Evolutionary conservation across 2,329 filamentous ascomycete genomes (phyloP), one percentile per base, ranked within the genome.

Genomic region (Fusarium chlamydosporum): DNA sequence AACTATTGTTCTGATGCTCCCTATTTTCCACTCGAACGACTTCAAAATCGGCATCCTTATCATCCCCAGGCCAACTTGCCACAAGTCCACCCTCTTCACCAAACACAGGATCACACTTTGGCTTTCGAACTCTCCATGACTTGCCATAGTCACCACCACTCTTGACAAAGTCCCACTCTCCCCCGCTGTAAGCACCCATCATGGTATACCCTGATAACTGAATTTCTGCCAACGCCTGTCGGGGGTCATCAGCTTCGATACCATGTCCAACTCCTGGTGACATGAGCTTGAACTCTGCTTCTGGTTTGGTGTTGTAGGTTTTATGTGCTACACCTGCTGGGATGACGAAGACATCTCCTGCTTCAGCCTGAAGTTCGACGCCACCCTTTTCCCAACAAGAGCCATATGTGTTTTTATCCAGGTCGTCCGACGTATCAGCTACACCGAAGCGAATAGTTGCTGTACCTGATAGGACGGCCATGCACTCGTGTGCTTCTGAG

Each of bases 261-360:
- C 74, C 75, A 66, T 79, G 78, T 2, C 76, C 80, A 31, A 80
- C 76, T 0, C 83, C 82, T 0, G 85, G 84, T 34, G 82, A 82
- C 54, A 85, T 63, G 23, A 85, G 48, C 42, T 66, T 56, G 42
- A 77, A 70, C 6, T 64, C 72, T 0, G 74, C 76, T 10, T 68
- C 66, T 0, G 84, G 83, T 10, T 53, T 71, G 0, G 84, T 78
- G 33, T 83, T 68, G 64, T 81, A 82, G 0, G 84, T 86, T 76
- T 88, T 88, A 69, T 88, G 86, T 11, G 84, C 81, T 2, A 85
- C 80, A 0, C 86, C 86, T 0, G 85, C 84, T 0, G 87, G 87
- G 4, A 89, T 79, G 16, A 89, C 76, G 63, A 89, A 89, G 0
- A 88, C 85, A 67, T 89, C 87, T 2, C 87, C 87, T 0, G 82